phyloP scores from a whole-genome alignment of 495 filamentous ascomycete species.

The Aspergillus sclerotiicarbonarius region DNA sequence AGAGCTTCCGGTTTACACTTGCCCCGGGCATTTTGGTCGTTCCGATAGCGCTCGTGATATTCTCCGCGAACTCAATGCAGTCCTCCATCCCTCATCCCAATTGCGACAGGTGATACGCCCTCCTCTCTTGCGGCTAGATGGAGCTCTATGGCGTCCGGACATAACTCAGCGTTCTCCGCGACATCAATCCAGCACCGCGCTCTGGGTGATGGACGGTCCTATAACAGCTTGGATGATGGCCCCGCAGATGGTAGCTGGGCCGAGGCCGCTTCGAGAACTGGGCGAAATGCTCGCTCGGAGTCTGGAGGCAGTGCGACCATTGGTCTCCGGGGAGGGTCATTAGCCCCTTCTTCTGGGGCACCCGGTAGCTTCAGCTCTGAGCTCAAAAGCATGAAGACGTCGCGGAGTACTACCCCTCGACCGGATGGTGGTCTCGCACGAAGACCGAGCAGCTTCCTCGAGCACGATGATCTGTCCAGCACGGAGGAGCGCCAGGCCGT shows the following conservation, averaged over 20 bases:
- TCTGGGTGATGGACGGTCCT: slow-evolving; percentile 55
- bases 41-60: slow-evolving; percentile 1
- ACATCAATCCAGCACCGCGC: slow-evolving; percentile 68
- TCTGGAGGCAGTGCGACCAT: slow-evolving; percentile 62
- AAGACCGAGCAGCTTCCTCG: slow-evolving; percentile 62
- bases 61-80: slow-evolving; percentile 36
- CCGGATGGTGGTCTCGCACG: slow-evolving; percentile 55
- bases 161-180: slow-evolving; percentile 55
- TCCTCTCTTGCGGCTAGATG: slow-evolving; percentile 41
- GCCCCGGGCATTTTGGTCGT: not conserved
- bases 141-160: slow-evolving; percentile 51
- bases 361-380: slow-evolving; percentile 94
- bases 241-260: slow-evolving; percentile 48
- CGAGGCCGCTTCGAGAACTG: slow-evolving; percentile 40
- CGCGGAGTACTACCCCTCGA: slow-evolving; percentile 67
- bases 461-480: slow-evolving; percentile 54
- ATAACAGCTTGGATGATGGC: slow-evolving; percentile 54
- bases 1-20: slow-evolving; percentile 4
- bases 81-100: slow-evolving; percentile 23
- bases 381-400: slow-evolving; percentile 69
- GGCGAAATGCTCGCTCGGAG: slow-evolving; percentile 50
- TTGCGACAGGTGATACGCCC: slow-evolving; percentile 42
- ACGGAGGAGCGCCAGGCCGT: slow-evolving; percentile 73
- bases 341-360: slow-evolving; percentile 62
- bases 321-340: slow-evolving; percentile 56